Evolutionary conservation across 129 eudicot genomes (phyloP).

Genomic region (Oenanthe sinensis): DNA sequence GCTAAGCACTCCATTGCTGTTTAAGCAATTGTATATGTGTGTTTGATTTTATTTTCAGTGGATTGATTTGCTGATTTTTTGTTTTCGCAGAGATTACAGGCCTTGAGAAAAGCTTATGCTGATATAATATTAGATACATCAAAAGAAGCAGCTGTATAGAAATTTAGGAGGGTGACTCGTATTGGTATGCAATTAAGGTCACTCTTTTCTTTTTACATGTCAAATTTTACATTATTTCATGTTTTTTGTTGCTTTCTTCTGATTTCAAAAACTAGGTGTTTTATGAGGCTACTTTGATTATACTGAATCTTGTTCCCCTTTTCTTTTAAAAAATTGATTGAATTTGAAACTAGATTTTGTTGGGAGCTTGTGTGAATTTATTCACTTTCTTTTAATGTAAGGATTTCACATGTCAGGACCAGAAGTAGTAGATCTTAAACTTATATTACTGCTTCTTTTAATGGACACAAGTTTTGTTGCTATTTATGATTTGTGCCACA

Average conservation of each 20-base stretch:
- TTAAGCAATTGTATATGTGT: slow-evolving; percentile 2
- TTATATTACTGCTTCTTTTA: neutral
- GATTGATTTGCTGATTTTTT: neutral
- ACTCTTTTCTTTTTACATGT: too few relatives aligned
- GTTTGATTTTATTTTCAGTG: neutral
- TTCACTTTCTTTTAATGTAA: neutral
- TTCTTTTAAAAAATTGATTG: too few relatives aligned
- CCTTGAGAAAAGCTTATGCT: slow-evolving; percentile 47
- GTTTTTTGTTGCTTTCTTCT: too few relatives aligned
- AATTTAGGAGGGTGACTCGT: neutral
- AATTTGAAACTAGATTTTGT: too few relatives aligned
- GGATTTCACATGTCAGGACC: neutral
- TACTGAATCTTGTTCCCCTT: neutral
- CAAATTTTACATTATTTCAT: too few relatives aligned
- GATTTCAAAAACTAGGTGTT: too few relatives aligned
- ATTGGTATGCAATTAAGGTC: too few relatives aligned
- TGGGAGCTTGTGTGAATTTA: neutral
- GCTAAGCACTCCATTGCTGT: neutral
- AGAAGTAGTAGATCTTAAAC: too few relatives aligned
- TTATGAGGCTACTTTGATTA: neutral
- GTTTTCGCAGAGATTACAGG: slow-evolving; percentile 31
- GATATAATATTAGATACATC: slow-evolving; percentile 48
- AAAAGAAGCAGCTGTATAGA: slow-evolving; percentile 47
- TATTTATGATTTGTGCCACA: too few relatives aligned
- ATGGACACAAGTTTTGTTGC: too few relatives aligned